These are phyloP conservation scores for Suhomyces sp. DNA, from an alignment of 805 yeast genomes.

Conservation along the genomic window DNA sequence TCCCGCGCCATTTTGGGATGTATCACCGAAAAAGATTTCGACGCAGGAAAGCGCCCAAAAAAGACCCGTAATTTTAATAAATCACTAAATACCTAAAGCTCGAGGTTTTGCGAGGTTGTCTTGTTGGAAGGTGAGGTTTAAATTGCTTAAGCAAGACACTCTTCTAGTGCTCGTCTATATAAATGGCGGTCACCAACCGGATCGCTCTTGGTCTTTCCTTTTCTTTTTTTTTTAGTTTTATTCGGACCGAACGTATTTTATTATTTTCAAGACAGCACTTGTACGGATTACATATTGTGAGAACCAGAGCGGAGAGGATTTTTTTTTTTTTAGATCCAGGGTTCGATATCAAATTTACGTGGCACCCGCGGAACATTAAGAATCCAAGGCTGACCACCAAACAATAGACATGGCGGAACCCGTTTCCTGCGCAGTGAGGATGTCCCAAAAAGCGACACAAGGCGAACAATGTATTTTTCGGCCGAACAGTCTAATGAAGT, in stretches of 20 bases:
- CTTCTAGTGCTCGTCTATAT: not conserved
- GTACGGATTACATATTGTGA: not conserved
- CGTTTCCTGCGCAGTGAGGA: not conserved
- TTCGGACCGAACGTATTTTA: not conserved
- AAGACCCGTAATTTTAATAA: not conserved
- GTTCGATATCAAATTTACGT: not conserved
- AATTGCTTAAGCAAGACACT: not conserved
- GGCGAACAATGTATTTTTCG: not conserved
- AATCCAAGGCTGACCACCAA: not conserved
- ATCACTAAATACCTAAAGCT: not conserved
- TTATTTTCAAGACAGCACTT: not conserved
- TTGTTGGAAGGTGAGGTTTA: not conserved
- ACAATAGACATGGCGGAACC: not conserved
- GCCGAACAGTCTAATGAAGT: not conserved
- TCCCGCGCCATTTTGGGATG: not conserved
- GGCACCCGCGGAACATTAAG: not conserved
- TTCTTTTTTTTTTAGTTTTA: not conserved
- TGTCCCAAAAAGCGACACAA: not conserved
- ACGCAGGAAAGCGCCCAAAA: not conserved
- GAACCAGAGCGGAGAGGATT: not conserved
- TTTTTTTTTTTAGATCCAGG: not conserved
- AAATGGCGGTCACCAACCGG: not conserved
- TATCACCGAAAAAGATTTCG: not conserved
- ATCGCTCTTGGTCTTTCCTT: not conserved
- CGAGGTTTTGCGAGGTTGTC: not conserved